Base-by-base conservation (phyloP, 208 protist species). In the Jaenimonas drosophilae region DNA sequence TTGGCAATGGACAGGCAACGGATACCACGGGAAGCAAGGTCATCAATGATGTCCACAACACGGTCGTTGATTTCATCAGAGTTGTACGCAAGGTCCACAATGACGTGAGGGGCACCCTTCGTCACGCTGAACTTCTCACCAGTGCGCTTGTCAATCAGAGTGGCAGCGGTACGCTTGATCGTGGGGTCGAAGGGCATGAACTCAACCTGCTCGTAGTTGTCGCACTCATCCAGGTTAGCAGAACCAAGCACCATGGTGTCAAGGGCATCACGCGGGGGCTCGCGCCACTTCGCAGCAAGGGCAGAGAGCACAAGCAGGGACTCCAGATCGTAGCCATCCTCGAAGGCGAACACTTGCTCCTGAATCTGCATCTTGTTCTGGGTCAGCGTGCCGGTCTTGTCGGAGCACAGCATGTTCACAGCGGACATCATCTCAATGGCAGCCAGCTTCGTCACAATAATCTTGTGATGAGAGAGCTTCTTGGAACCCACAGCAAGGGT, bases 331-430 rank as follows among this genome's bases (percentile, higher is more conserved):
- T 78, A 68, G 39, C 69, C 70, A 29, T 70, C 67, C 49, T 76
- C 71, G 49, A 82, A 87, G 17, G 66, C 67, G 54, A 79, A 76
- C 55, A 71, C 85, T 54, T 81, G 49, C 16, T 87, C 42, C 14
- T 67, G 23, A 7, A 98, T 94, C 12, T 88, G 87, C 97, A 99
- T 99, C 63, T 95, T 85, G 63, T 99, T 99, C 11, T 89, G 98
- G 7, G 98, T 99, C 26, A 99, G 76, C 0, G 97, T 99, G 9
- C 98, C 98, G 3, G 98, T 99, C 69, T 99, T 99, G 70, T 99
- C 98, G 4, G 87, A 97, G 74, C 97, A 99, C 58, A 99, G 78
- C 37, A 96, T 78, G 47, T 88, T 83, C 71, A 96, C 91, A 28
- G 68, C 69, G 21, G 77, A 72, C 60, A 94, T 76, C 67, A 86